Evolutionary conservation across 148 eudicot species (phyloP), one percentile per base, ranked within the genome.

Genomic region (Amaranthus hypochondriacus): DNA sequence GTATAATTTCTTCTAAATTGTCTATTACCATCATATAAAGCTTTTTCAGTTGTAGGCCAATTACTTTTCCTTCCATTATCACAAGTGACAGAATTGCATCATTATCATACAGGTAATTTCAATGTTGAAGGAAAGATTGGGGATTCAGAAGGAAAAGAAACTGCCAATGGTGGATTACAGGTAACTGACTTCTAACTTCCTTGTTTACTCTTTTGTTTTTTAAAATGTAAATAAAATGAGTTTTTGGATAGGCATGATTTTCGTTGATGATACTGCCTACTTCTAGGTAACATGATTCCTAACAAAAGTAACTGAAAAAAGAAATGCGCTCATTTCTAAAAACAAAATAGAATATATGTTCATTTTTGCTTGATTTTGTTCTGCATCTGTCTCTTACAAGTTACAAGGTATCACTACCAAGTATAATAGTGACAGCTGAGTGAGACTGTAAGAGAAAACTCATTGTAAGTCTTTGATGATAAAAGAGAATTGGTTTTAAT

Each of bases 141-240:
- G 82, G 69, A 48, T 90, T 55, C 74, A 77, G 48, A 61, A 72
- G 70, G 86, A 86, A 53, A 88, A 90, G 80, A 81, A 87, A 9
- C 97, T 92, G 74, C 93, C 96, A 0, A 67, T 75, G 66, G 96
- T 90, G 79, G 97, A 86, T 72, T 90, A 92, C 79, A 84, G 84
- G 97, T 92, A 75, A 48, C 58, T 69, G 54, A 47, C 47, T 11
- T 71, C 44, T 63, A 1, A 51, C 52, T 9, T 62, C 44, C n/a
- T 54, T 28, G 39, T 28, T 62, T 48, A 71, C 48, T 5, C 56
- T 28, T 62, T 43, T 53, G 47, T 50, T 49, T 2, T 66, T 66
- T 7, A 4, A 2, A 47, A 12, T 48, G 13, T 9, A 62, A 3
- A 39, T 5, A 63, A 63, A 12, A 44, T 12, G 15, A 43, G 49